Conservation (phyloP, 768 basidiomycete species). For the Lepiota subincarnata region DNA sequence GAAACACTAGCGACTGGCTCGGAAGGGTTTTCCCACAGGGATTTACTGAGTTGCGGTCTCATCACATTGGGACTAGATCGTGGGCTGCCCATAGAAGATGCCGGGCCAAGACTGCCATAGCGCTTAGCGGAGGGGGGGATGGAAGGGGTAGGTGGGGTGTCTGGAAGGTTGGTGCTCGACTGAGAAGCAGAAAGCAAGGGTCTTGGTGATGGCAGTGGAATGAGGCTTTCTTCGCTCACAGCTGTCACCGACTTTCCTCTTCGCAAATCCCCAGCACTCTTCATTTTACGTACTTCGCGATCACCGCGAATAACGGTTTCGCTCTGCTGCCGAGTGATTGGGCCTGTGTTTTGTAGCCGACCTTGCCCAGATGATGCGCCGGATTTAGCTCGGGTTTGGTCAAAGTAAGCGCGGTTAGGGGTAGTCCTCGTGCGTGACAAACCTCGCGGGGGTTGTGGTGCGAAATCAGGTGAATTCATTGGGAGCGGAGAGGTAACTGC, state of each 20-base stretch:
- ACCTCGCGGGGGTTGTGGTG: conserved; percentile 32
- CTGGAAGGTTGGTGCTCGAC: conserved; percentile 62
- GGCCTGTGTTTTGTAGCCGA: conserved; percentile 8
- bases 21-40: conserved; percentile 41
- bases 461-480: conserved; percentile 19
- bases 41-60: conserved; percentile 39
- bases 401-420: conserved; percentile 56
- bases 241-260: conserved; percentile 33
- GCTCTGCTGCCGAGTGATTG: conserved; percentile 22
- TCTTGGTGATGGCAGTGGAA: conserved; percentile 39
- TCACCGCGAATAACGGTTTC: conserved; percentile 43
- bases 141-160: conserved; percentile 29
- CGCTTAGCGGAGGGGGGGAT: conserved; percentile 41
- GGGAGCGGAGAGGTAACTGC: conserved; percentile 47
- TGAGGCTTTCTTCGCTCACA: conserved; percentile 23
- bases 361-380: conserved; percentile 13
- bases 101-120: conserved; percentile 70
- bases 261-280: conserved; percentile 80
- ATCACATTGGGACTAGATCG: conserved; percentile 33
- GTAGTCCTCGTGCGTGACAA: conserved; percentile 72
- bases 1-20: conserved; percentile 2
- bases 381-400: conserved; percentile 37
- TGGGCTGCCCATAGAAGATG: conserved; percentile 30
- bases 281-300: conserved; percentile 76
- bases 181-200: conserved; percentile 48